Evolutionary conservation across 2,329 filamentous ascomycete genomes (phyloP), one percentile per base, ranked within the genome.

Genomic region (Phaeosphaeriaceae sp.): DNA sequence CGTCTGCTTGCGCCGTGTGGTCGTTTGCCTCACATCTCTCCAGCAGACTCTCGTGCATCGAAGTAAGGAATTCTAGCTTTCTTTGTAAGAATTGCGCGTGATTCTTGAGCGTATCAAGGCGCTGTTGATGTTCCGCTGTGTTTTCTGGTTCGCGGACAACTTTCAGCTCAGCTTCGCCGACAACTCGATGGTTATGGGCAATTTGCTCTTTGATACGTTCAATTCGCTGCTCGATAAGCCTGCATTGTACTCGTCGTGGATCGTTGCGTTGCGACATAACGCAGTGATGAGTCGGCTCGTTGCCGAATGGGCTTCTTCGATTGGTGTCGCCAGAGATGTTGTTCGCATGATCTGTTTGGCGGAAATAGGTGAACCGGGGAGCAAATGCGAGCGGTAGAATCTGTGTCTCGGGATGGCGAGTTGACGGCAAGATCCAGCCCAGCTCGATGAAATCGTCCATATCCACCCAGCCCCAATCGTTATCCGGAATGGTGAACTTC

Each of bases 401-500:
- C 77, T 95, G 94, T 0, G 94, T 98, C 66, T 96, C 91, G 0
- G 94, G 94, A 66, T 97, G 96, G 30, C 91, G 88, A 72, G 97
- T 92, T 15, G 92, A 91, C 0, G 94, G 94, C 23, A 97, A 80
- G 54, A 97, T 94, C 94, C 94, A 98, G 75, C 97, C 96, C 22
- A 99, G 82, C 77, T 99, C 95, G 28, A 99, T 94, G 78, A 99
- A 99, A 75, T 99, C 95, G 74, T 99, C 95, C 93, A 99, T 98
- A 72, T 99, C 95, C 63, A 99, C 94, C 95, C 95, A 99, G 55
- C 90, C 93, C 67, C 93, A 89, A 72, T 99, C 95, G 55, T 96
- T 92, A 75, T 99, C 95, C 0, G 95, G 94, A 51, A 99, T 99
- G 0, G 90, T 94, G 74, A 99, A 99, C 54, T 91, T 90, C 0